These are phyloP conservation scores for Achlya hypogyna DNA, from an alignment of 352 stramenopile genomes.

Conservation along the genomic window DNA sequence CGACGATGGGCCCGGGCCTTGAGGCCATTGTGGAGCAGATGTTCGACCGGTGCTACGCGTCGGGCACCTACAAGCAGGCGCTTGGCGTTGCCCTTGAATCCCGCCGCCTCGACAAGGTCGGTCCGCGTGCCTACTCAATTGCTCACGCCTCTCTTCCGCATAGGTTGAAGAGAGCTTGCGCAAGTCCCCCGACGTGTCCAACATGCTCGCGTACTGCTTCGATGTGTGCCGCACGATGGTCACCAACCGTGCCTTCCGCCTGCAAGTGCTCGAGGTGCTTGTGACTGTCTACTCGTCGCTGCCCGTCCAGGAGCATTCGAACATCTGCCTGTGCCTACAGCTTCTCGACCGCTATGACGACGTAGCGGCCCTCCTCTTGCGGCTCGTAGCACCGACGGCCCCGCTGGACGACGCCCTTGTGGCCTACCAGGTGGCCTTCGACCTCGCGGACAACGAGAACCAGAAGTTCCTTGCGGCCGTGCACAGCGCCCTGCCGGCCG, in stretches of 20 bases:
- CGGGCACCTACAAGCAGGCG: constrained; percentile 92
- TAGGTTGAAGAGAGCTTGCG: constrained; percentile 82
- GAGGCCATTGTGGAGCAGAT: constrained; percentile 94
- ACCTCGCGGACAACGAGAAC: constrained; percentile 96
- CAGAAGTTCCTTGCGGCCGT: constrained; percentile 94
- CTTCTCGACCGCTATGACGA: constrained; percentile 77
- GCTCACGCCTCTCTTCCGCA: not conserved
- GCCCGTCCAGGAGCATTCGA: constrained; percentile 58
- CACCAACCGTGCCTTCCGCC: constrained; percentile 87
- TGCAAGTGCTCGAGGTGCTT: constrained; percentile 91
- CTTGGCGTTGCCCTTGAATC: constrained; percentile 96
- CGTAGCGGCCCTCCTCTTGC: constrained; percentile 31
- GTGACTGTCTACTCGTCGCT: constrained; percentile 68
- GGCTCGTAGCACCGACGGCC: constrained; percentile 42
- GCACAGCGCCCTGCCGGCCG: constrained; percentile 65
- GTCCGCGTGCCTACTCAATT: constrained; percentile 4
- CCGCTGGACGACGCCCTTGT: constrained; percentile 86
- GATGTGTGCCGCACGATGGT: constrained; percentile 90
- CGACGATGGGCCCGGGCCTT: constrained; percentile 85
- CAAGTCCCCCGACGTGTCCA: constrained; percentile 58
- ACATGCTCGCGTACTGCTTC: constrained; percentile 89
- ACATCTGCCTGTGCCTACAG: constrained; percentile 81
- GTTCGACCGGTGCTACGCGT: constrained; percentile 94
- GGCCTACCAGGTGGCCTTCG: constrained; percentile 97
- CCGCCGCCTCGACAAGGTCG: constrained; percentile 86